A percentile compares a stretch with the other conserved stretches of the same genome.
These are phyloP conservation scores for Moniliophthora roreri DNA, from an alignment of 1,284 basidiomycete species.

Conservation along the genomic window DNA sequence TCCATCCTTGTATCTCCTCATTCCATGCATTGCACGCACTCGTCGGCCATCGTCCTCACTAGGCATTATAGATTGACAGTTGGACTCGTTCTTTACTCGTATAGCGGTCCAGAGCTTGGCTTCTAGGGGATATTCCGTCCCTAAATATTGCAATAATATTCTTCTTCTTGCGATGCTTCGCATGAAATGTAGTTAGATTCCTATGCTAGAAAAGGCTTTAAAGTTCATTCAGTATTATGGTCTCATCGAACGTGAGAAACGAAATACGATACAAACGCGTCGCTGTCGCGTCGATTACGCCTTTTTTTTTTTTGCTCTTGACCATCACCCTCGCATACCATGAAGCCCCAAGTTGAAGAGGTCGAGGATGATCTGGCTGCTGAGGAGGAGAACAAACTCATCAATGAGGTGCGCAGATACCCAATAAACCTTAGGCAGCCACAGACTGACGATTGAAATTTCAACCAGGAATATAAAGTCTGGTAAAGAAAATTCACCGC, in stretches of 20 bases:
- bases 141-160: no score
- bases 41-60: neutral
- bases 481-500: slow-evolving; percentile 46
- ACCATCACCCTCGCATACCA: slow-evolving; percentile 21
- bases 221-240: no score
- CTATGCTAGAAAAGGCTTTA: neutral
- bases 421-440: slow-evolving; percentile 9
- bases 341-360: slow-evolving; percentile 72
- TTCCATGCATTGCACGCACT: neutral
- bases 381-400: slow-evolving; percentile 87
- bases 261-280: slow-evolving; percentile 2
- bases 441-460: slow-evolving; percentile 9
- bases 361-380: slow-evolving; percentile 80
- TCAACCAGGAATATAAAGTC: slow-evolving; percentile 79
- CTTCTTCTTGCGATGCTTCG: no score
- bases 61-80: neutral
- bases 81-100: no score
- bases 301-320: neutral
- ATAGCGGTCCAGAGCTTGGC: no score
- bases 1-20: neutral
- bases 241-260: slow-evolving; percentile 12
- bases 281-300: neutral
- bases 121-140: no score
- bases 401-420: slow-evolving; percentile 75
- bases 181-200: neutral